Evolutionary conservation across 2,329 filamentous ascomycete species (phyloP), one percentile per base, ranked within the genome.

Genomic region (Orbilia quercus): DNA sequence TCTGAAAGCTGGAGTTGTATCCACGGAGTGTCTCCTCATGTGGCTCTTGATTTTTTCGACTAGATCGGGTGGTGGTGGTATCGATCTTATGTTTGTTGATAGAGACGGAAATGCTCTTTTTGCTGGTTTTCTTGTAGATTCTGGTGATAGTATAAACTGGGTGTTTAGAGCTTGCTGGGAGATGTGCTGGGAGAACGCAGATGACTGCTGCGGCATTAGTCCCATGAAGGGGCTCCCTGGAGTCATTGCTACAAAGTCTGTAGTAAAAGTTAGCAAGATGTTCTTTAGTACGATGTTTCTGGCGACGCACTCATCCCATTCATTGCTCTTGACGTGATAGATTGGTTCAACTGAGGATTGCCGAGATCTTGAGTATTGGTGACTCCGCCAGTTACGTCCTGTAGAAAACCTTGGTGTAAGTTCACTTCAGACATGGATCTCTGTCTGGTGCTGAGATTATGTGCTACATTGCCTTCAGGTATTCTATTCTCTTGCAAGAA

Each of bases 401-500:
- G 67, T 51, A 72, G 48, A 36, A 72, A 72, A 16, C 67, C 67
- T 59, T 72, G 66, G 45, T 64, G 67, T 47, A 62, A 34, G 58
- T 58, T 64, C 42, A 72, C 67, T 40, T 72, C 67, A 40, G 67
- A 72, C 67, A 72, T 72, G n/a, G 67, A 64, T 38, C 67, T 45
- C 50, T 72, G 67, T 65, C 67, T 44, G 47, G 59, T 53, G 42
- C 40, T 42, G 28, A 71, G 50, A 45, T 55, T 72, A 42, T 64
- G 60, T 48, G 53, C 44, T 45, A 65, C 53, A 64, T 72, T 55
- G 20, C 66, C 59, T 42, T 65, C 67, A 7, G 67, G 67, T 65
- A 72, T 65, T 54, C 67, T 72, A 47, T 72, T 72, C 58, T 72
- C 67, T 65, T 72, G 67, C 28, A 72, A 47, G 45, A 72, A 72